These are phyloP conservation scores for Sequoia sempervirens DNA, from an alignment of 75 land plant genomes.

Conservation along the genomic window DNA sequence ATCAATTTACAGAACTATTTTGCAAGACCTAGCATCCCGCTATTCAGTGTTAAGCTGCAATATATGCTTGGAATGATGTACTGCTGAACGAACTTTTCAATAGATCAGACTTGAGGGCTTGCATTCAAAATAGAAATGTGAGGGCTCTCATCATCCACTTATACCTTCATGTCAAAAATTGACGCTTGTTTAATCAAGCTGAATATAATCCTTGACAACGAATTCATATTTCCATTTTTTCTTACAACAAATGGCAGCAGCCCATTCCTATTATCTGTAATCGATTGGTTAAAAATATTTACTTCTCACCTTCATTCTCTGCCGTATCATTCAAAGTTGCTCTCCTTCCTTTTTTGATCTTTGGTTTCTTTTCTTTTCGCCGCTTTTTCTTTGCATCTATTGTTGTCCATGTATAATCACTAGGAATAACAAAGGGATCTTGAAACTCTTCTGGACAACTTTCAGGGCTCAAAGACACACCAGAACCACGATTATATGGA, in stretches of 20 bases:
- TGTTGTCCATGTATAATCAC: conserved; percentile 42
- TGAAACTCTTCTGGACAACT: conserved; percentile 19
- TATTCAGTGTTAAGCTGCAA: not conserved
- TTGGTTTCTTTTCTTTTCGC: conserved; percentile 30
- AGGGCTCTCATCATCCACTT: not conserved
- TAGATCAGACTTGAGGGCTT: not conserved
- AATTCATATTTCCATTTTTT: not conserved
- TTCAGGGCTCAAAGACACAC: conserved; percentile 7
- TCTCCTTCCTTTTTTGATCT: conserved; percentile 37
- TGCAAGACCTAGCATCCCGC: not conserved
- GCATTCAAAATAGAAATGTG: not conserved
- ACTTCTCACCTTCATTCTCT: conserved; percentile 1
- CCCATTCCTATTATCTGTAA: not conserved
- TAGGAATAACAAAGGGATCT: conserved; percentile 49
- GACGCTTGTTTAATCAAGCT: not conserved
- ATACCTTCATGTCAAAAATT: not conserved
- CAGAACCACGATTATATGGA: conserved; percentile 11
- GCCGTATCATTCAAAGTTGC: conserved; percentile 6
- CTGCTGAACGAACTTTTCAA: not conserved
- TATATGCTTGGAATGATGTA: not conserved
- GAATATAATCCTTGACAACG: not conserved
- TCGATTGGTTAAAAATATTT: not conserved
- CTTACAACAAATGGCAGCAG: not conserved
- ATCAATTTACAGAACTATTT: conserved; percentile 3
- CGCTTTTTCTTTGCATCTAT: conserved; percentile 42